Evolutionary conservation across 768 basidiomycete species (phyloP), one percentile per base, ranked within the genome.

Genomic region (Rhizopogon roseolus): DNA sequence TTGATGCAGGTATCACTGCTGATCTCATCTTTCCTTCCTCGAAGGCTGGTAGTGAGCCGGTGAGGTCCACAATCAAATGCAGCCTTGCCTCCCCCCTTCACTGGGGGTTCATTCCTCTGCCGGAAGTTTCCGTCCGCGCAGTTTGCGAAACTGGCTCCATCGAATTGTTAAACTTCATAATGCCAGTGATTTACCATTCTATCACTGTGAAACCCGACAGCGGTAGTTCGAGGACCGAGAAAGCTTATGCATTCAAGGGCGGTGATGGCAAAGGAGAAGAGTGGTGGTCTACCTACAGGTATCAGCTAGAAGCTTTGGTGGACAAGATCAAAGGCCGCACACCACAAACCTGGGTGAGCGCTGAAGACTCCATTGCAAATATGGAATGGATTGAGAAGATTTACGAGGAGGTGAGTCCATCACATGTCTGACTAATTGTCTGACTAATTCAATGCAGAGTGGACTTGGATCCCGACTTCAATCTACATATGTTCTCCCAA

Each of bases 301-400:
- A 79, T 55, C 84, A 86, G 65, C 66, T 86, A 37, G 83, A 86
- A 66, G 81, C 79, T 6, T 85, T 85, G 52, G 78, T 86, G 7
- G 80, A 88, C 60, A 76, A 73, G 62, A 55, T 87, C 42, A 72
- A 71, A 54, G 82, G 82, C 16, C 71, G 78, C 34, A 63, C 66
- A 19, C 79, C 82, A 2, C 72, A 77, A 53, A 75, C 74, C 13
- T 88, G 85, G 85, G 57, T 85, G 37, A 63, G 69, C 6, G 66
- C 65, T 13, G 78, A 85, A 52, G 80, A 84, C 60, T 77, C 81
- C 2, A 64, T 86, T 42, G 65, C 68, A 50, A 79, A 84, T 48
- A 82, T 84, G 75, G 67, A 76, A 57, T 78, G 73, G 63, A 76
- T 86, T 43, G 85, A 86, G 59, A 69, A 70, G 49, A 71, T 86